These are phyloP conservation scores for Aspergillus kassunensis DNA, from an alignment of 495 filamentous ascomycete species.

Conservation along the genomic window DNA sequence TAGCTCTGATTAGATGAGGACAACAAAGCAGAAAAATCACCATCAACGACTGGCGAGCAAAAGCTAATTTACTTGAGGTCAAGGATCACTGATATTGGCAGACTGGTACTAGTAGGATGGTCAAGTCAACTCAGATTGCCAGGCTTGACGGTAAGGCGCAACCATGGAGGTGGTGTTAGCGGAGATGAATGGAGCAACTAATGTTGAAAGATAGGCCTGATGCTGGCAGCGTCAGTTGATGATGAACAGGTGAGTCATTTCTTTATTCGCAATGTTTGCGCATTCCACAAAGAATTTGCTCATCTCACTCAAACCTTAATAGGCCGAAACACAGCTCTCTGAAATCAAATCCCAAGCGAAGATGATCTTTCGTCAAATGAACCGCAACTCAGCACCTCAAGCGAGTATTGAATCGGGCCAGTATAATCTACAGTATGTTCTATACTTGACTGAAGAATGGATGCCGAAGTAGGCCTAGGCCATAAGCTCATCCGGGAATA, in stretches of 20 bases:
- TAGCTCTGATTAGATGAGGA: constrained; percentile 4
- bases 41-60: background rate
- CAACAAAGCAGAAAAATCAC: constrained; percentile 8
- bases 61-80: background rate
- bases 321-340: constrained; percentile 70
- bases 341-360: constrained; percentile 91
- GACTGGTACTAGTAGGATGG: constrained; percentile 55
- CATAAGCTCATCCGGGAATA: constrained; percentile 25
- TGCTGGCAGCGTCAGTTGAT: constrained; percentile 93
- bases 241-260: constrained; percentile 62
- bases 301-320: constrained; percentile 8
- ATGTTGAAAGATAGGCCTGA: constrained; percentile 57
- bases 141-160: constrained; percentile 76
- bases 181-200: constrained; percentile 17
- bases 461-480: background rate
- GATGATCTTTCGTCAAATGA: constrained; percentile 80
- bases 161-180: constrained; percentile 3
- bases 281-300: background rate
- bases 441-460: background rate
- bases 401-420: constrained; percentile 84
- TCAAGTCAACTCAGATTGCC: constrained; percentile 91
- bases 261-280: constrained; percentile 4
- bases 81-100: background rate
- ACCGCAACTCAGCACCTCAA: constrained; percentile 81
- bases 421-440: constrained; percentile 80